Percentiles rank a stretch among this genome's conserved stretches.
Evolutionary conservation across 371 early-diverging fungal genomes (phyloP).

Genomic region (Apophysomyces ossiformis): DNA sequence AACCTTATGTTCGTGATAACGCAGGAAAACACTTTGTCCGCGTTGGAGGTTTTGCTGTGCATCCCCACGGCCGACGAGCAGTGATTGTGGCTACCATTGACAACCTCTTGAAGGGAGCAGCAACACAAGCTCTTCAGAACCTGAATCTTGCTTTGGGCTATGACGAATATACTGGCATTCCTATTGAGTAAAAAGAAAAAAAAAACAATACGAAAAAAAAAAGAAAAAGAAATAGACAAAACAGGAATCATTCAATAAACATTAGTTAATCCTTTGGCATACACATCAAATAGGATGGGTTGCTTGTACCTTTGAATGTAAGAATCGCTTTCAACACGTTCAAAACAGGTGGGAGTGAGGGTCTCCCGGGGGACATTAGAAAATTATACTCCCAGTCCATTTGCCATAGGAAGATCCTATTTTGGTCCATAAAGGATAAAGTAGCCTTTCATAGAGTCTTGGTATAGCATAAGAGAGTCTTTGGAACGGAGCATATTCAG

Average conservation of each 20-base stretch:
- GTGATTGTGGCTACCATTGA: constrained; percentile 95
- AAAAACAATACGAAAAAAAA: neutral
- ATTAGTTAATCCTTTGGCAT: too few relatives aligned
- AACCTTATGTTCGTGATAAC: constrained; percentile 90
- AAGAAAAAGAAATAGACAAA: neutral
- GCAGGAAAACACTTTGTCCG: constrained; percentile 84
- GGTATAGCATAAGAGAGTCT: too few relatives aligned
- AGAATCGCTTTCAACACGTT: too few relatives aligned
- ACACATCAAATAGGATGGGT: too few relatives aligned
- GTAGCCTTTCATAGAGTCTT: too few relatives aligned
- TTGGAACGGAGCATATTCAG: too few relatives aligned
- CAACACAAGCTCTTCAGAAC: constrained; percentile 95
- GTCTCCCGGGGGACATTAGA: too few relatives aligned
- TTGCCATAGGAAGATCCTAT: too few relatives aligned
- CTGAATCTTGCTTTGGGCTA: constrained; percentile 77
- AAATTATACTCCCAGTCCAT: too few relatives aligned
- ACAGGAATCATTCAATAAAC: neutral
- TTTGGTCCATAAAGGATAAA: too few relatives aligned
- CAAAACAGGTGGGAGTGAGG: too few relatives aligned
- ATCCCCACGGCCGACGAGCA: constrained; percentile 77
- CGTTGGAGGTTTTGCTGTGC: constrained; percentile 92
- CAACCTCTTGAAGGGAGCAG: constrained; percentile 95
- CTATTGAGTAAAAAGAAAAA: constrained; percentile 42
- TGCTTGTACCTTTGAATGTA: too few relatives aligned
- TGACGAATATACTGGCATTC: constrained; percentile 87